Conservation (phyloP, 768 basidiomycete species). For the Amanita muscaria region DNA sequence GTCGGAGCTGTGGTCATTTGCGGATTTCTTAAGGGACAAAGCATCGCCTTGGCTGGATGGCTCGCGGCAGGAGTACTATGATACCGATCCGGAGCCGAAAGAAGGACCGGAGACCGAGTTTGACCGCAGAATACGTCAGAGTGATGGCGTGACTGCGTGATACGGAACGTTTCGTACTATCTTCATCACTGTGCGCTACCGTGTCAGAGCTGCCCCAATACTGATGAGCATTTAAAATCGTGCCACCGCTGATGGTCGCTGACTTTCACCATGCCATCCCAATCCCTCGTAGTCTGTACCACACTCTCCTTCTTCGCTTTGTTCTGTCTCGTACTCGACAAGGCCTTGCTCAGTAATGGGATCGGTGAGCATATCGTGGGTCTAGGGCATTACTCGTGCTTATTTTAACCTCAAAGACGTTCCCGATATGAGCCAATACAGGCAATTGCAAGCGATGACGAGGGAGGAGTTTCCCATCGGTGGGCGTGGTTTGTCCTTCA, state of each 20-base stretch:
- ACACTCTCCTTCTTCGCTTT: not conserved
- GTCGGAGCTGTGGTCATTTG: constrained; percentile 68
- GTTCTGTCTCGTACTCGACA: not conserved
- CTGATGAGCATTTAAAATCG: too few species aligned
- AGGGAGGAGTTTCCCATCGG: constrained; percentile 46
- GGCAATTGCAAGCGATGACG: constrained; percentile 32
- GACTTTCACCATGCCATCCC: constrained; percentile 11
- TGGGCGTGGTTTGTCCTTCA: constrained; percentile 16
- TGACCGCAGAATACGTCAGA: constrained; percentile 38
- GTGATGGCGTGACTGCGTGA: not conserved
- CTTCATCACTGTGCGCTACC: too few species aligned
- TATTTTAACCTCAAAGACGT: constrained; percentile 20
- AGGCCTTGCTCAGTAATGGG: not conserved
- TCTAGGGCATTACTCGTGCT: not conserved
- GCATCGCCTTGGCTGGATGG: constrained; percentile 70
- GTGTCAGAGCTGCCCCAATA: too few species aligned
- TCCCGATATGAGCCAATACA: constrained; percentile 53
- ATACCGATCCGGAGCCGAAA: too few species aligned
- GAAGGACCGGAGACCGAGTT: constrained; percentile 31
- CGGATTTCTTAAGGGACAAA: constrained; percentile 68
- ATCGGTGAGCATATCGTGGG: not conserved
- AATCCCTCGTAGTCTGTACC: constrained; percentile 4
- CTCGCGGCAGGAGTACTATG: too few species aligned
- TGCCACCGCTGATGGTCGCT: too few species aligned
- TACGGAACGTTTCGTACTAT: too few species aligned